These are phyloP conservation scores for Pythium apleroticum DNA, from an alignment of 352 stramenopile genomes.

Conservation along the genomic window DNA sequence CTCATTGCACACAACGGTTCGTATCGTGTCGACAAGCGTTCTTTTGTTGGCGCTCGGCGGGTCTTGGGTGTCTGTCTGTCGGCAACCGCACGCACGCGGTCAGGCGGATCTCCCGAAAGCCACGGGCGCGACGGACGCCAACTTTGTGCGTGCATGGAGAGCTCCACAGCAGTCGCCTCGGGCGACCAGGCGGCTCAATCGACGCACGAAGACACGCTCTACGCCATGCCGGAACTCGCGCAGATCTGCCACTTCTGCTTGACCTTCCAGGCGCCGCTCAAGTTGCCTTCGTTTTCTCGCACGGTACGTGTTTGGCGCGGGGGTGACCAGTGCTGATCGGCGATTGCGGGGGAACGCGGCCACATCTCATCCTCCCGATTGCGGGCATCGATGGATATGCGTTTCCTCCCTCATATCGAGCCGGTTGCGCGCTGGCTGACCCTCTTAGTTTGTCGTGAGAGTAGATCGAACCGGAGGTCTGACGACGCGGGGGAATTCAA, in stretches of 20 bases:
- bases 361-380: constrained; percentile 20
- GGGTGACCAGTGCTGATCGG: neutral
- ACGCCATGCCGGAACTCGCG: constrained; percentile 50
- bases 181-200: constrained; percentile 33
- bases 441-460: neutral
- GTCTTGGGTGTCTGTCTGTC: constrained; percentile 19
- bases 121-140: constrained; percentile 5
- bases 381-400: constrained; percentile 13
- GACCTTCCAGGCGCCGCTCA: constrained; percentile 69
- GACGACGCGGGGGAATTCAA: constrained; percentile 16
- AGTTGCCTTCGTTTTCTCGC: constrained; percentile 67
- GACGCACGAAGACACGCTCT: constrained; percentile 32
- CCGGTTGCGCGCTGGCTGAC: constrained; percentile 2
- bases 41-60: constrained; percentile 23
- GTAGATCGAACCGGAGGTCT: neutral
- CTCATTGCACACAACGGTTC: constrained; percentile 1
- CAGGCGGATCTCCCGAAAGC: constrained; percentile 11
- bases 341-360: constrained; percentile 21
- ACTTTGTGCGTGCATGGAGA: constrained; percentile 36
- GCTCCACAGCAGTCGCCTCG: constrained; percentile 45
- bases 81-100: constrained; percentile 19
- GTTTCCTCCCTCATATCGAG: constrained; percentile 3
- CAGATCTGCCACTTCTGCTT: constrained; percentile 77
- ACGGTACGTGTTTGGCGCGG: constrained; percentile 45
- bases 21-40: constrained; percentile 14